Conservation (phyloP, 495 filamentous ascomycete genomes). For the Schizothecium vesticola region DNA sequence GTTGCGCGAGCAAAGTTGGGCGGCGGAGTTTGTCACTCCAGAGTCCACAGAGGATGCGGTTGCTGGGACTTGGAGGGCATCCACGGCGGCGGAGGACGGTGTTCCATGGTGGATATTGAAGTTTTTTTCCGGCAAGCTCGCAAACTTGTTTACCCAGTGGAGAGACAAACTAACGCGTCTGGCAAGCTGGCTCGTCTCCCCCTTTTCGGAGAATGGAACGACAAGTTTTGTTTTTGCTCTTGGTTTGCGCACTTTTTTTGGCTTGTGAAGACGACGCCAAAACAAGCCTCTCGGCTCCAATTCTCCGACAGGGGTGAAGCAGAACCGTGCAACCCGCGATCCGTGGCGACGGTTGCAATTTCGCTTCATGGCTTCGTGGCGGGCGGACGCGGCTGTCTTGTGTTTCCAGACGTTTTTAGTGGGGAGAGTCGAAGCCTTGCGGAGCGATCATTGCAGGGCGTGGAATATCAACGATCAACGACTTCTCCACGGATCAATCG, state of each 20-base stretch:
- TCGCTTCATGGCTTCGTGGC: constrained; percentile 28
- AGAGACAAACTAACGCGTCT: not conserved
- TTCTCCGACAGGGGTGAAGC: constrained; percentile 19
- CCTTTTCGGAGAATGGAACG: not conserved
- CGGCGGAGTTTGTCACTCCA: not conserved
- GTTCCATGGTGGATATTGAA: not conserved
- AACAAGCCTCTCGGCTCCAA: constrained; percentile 24
- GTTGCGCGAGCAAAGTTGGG: not conserved
- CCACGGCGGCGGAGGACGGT: not conserved
- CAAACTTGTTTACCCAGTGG: not conserved
- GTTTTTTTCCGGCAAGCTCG: not conserved
- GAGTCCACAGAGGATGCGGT: not conserved
- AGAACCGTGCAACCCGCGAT: constrained; percentile 11
- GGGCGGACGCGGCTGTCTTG: constrained; percentile 10
- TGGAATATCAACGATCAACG: not conserved
- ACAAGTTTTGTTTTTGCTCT: not conserved
- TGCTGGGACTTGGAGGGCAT: not conserved
- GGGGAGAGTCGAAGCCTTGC: not conserved
- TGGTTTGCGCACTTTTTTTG: not conserved
- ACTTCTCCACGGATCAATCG: not conserved
- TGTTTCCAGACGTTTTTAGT: constrained; percentile 6
- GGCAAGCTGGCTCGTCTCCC: too few relatives aligned
- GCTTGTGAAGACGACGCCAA: constrained; percentile 10
- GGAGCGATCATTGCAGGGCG: not conserved
- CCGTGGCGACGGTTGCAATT: constrained; percentile 30